phyloP scores from a whole-genome alignment of 129 eudicot genomes.

The Tanacetum coccineum region DNA sequence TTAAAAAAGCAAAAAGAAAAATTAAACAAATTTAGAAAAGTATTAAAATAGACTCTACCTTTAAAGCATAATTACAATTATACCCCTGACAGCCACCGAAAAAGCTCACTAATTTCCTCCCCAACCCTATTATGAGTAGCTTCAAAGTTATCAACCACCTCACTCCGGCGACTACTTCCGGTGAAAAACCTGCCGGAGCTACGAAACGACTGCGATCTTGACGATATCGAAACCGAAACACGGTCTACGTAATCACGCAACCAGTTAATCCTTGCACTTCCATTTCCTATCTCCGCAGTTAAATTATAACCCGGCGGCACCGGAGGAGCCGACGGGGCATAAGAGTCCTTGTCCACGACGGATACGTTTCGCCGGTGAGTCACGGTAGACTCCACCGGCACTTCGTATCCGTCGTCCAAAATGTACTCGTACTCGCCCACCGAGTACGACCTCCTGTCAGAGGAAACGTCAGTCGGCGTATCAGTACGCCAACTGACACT shows the following conservation, averaged over 20 bases:
- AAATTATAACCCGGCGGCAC: constrained; percentile 51
- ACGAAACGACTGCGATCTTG: constrained; percentile 64
- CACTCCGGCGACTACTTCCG: constrained; percentile 90
- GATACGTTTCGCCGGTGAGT: constrained; percentile 39
- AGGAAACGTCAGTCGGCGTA: constrained; percentile 20
- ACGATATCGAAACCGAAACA: constrained; percentile 49
- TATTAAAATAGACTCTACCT: constrained; percentile 43
- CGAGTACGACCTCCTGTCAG: constrained; percentile 48
- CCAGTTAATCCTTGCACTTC: constrained; percentile 58
- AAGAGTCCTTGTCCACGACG: constrained; percentile 51
- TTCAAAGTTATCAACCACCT: constrained; percentile 56
- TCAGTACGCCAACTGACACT: constrained; percentile 49
- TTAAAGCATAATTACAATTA: constrained; percentile 46
- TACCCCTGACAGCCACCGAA: constrained; percentile 96
- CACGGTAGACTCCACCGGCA: constrained; percentile 38
- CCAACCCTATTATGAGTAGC: constrained; percentile 52
- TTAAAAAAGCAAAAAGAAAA: constrained; percentile 11
- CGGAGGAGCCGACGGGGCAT: constrained; percentile 29
- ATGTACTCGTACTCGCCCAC: constrained; percentile 81
- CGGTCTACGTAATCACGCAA: constrained; percentile 83
- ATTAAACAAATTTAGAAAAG: neutral
- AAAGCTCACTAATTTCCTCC: constrained; percentile 84
- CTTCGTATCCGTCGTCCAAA: constrained; percentile 65
- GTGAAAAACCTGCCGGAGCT: constrained; percentile 85
- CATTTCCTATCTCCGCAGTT: constrained; percentile 49